Evolutionary conservation across 2,329 filamentous ascomycete genomes (phyloP), one percentile per base, ranked within the genome.

Genomic region (Alternaria hordeiaustralica): DNA sequence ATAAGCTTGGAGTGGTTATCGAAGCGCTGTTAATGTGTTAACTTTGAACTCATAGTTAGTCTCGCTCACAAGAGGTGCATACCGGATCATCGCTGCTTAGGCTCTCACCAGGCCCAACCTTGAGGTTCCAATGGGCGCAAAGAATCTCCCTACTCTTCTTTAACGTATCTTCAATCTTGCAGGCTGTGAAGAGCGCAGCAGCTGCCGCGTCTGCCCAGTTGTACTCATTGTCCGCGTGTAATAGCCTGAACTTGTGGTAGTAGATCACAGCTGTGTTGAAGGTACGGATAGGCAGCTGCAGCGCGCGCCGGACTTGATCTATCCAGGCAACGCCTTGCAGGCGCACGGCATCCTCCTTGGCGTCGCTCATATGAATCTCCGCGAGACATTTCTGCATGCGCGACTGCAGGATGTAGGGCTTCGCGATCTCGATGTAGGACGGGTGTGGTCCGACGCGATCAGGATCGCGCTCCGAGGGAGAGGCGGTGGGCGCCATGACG

Each of bases 111-210:
- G 90, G 70, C 73, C 87, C 76, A 81, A 84, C 87, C 81, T 94
- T 96, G 41, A 97, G 83, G 75, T 97, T 97, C 81, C 95, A 93
- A 23, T 93, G 91, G 1, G 94, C 94, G 62, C 93, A 96, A 15
- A 98, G 85, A 65, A 99, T 96, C 67, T 99, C 96, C 61, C 88
- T 89, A 4, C 93, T 97, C 83, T 98, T 98, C 82, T 99, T 99
- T 70, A 97, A 87, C 0, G 96, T 99, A 79, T 99, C 96, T 80
- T 99, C 96, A 49, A 96, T 94, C 83, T 99, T 99, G 85, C 95
- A 98, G 3, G 94, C 94, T 3, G 94, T 92, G 75, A 98, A 95
- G 9, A 99, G 84, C 23, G 93, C 91, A 1, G 96, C 93, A 7
- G 96, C 88, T 0, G 95, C 93, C 2, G 93, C 94, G 77, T 98